phyloP scores from a whole-genome alignment of 2,329 filamentous ascomycete genomes.

The Talaromyces sp. region DNA sequence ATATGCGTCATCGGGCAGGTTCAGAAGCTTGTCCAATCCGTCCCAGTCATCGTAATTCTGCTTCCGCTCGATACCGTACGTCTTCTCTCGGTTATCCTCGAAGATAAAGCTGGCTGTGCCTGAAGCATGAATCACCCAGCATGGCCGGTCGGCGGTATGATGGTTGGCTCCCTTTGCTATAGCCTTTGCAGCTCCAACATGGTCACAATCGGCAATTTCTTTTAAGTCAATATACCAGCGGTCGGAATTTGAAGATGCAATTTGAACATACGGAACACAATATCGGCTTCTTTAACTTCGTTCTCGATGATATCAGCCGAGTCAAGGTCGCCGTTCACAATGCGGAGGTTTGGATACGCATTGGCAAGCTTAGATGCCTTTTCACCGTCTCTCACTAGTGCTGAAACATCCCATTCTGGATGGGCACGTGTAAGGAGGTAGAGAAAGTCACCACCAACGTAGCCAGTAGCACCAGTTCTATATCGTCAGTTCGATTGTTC shows the following conservation, averaged over 20 bases:
- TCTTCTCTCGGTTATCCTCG: slow-evolving; percentile 45
- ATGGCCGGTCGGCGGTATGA: slow-evolving; percentile 37
- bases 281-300: slow-evolving; percentile 50
- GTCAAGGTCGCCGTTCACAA: slow-evolving; percentile 49
- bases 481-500: neutral
- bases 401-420: slow-evolving; percentile 50
- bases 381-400: slow-evolving; percentile 48
- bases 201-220: slow-evolving; percentile 48
- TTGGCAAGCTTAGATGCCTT: slow-evolving; percentile 44
- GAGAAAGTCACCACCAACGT: slow-evolving; percentile 58
- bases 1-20: slow-evolving; percentile 43
- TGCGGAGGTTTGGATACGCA: slow-evolving; percentile 44
- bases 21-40: slow-evolving; percentile 43
- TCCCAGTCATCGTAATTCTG: slow-evolving; percentile 53
- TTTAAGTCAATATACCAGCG: neutral
- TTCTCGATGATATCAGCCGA: slow-evolving; percentile 43
- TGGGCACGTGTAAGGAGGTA: slow-evolving; percentile 48
- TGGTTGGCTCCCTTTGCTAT: slow-evolving; percentile 44
- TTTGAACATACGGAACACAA: slow-evolving; percentile 47
- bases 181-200: slow-evolving; percentile 44
- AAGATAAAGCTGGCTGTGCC: slow-evolving; percentile 47
- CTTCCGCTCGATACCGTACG: slow-evolving; percentile 43
- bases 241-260: neutral
- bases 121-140: slow-evolving; percentile 49
- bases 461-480: slow-evolving; percentile 56